Evolutionary conservation across 345 rosid species (phyloP).

Genomic region (Citrus trifoliata): DNA sequence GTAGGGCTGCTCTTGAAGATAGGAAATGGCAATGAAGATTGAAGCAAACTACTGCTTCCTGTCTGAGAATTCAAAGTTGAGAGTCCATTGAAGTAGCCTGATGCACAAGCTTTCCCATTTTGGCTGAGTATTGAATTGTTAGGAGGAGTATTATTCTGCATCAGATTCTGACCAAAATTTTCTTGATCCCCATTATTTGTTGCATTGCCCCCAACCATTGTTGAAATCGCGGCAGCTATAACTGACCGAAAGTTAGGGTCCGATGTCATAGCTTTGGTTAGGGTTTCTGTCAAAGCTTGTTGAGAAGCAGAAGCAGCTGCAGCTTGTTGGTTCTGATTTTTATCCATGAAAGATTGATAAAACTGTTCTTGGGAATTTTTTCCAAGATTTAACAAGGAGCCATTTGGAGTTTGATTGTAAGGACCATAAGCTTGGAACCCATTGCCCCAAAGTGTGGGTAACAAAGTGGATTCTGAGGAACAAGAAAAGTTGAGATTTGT

Average conservation of each 20-base stretch:
- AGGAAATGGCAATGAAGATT: conserved; percentile 41
- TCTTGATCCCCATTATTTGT: conserved; percentile 19
- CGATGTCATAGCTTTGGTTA: conserved; percentile 62
- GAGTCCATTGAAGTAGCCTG: conserved; percentile 46
- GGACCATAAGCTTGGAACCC: conserved; percentile 29
- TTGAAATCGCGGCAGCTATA: conserved; percentile 69
- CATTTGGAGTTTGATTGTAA: conserved; percentile 27
- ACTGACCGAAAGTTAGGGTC: conserved; percentile 64
- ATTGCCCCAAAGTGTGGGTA: conserved; percentile 52
- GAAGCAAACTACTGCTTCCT: conserved; percentile 21
- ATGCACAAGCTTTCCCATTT: conserved; percentile 43
- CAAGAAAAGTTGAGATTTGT: conserved; percentile 52
- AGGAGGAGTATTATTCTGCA: conserved; percentile 10
- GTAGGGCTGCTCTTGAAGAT: conserved; percentile 34
- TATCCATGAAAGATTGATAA: conserved; percentile 19
- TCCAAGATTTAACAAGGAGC: conserved; percentile 17
- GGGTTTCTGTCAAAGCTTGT: conserved; percentile 57
- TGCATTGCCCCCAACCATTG: conserved; percentile 48
- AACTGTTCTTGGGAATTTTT: conserved; percentile 33
- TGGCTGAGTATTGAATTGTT: conserved; percentile 13
- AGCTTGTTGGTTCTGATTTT: conserved; percentile 13
- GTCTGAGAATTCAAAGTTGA: conserved; percentile 33
- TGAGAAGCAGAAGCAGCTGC: conserved; percentile 18
- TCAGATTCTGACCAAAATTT: not conserved
- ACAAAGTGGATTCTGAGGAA: conserved; percentile 36